These are phyloP conservation scores for Blastobotrys parvus DNA, from an alignment of 805 yeast genomes.

Conservation along the genomic window DNA sequence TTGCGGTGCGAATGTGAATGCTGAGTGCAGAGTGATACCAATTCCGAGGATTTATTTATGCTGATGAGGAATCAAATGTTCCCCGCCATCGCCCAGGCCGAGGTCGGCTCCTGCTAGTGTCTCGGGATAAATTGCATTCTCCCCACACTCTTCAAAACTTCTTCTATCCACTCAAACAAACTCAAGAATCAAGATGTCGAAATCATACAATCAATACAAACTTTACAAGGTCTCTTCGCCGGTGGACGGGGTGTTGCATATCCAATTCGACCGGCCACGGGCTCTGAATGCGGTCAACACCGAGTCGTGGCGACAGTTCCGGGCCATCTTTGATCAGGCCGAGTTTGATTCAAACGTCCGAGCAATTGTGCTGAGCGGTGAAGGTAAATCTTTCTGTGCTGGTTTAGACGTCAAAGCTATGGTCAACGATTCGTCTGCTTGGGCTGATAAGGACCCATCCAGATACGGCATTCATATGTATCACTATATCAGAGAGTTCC, in stretches of 20 bases:
- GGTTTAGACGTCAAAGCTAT: conserved; percentile 50
- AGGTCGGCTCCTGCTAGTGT: too few relatives aligned
- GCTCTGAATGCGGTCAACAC: conserved; percentile 50
- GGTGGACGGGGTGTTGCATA: conserved; percentile 42
- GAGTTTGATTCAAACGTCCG: conserved; percentile 39
- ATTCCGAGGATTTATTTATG: too few relatives aligned
- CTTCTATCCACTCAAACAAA: too few relatives aligned
- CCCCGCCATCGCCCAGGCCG: too few relatives aligned
- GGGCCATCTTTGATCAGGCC: conserved; percentile 38
- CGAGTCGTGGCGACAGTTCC: conserved; percentile 50
- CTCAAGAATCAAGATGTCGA: too few relatives aligned
- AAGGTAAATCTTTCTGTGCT: conserved; percentile 50
- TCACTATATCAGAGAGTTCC: conserved; percentile 47
- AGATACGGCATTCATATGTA: conserved; percentile 27
- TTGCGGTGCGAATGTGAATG: too few relatives aligned
- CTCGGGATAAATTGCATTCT: too few relatives aligned
- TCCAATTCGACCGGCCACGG: conserved; percentile 55
- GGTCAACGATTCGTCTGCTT: conserved; percentile 13
- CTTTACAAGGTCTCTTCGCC: conserved; percentile 31
- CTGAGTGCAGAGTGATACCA: too few relatives aligned
- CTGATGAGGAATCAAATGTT: too few relatives aligned
- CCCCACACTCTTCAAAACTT: too few relatives aligned
- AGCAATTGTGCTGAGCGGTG: conserved; percentile 49
- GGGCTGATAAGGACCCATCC: conserved; percentile 19
- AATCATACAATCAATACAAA: conserved; percentile 15